phyloP scores from a whole-genome alignment of 2,329 filamentous ascomycete genomes.

The Ambrosiella cleistominuta region DNA sequence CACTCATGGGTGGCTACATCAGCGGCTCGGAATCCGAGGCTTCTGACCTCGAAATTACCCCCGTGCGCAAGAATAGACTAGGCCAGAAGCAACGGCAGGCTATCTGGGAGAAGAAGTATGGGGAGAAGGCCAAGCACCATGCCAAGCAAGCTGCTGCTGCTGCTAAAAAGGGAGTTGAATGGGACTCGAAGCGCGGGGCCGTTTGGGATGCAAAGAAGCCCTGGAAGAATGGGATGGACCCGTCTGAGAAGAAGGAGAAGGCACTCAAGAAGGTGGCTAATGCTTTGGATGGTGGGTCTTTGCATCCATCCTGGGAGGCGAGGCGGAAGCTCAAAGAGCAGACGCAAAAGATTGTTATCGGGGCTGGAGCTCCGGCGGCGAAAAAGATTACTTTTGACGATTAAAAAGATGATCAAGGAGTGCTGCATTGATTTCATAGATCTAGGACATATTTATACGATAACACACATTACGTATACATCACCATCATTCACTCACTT shows the following conservation, averaged over 20 bases:
- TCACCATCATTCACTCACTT: too few relatives aligned
- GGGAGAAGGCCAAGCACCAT: slow-evolving; percentile 50
- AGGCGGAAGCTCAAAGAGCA: slow-evolving; percentile 42
- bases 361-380: slow-evolving; percentile 23
- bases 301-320: slow-evolving; percentile 51
- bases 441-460: neutral
- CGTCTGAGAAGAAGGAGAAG: slow-evolving; percentile 14
- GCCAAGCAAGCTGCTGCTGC: slow-evolving; percentile 20
- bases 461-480: neutral
- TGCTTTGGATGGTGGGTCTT: slow-evolving; percentile 29
- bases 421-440: too few relatives aligned
- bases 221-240: slow-evolving; percentile 35
- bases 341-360: slow-evolving; percentile 33
- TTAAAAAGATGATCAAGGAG: slow-evolving; percentile 1
- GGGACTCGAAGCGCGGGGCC: slow-evolving; percentile 40
- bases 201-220: slow-evolving; percentile 28
- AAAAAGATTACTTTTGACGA: slow-evolving; percentile 39
- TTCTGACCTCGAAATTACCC: slow-evolving; percentile 47
- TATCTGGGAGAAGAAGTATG: slow-evolving; percentile 68
- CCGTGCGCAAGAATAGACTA: slow-evolving; percentile 51
- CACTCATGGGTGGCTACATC: slow-evolving; percentile 63
- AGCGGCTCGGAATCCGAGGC: slow-evolving; percentile 51
- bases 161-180: slow-evolving; percentile 27
- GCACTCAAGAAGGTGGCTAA: slow-evolving; percentile 22
- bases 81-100: slow-evolving; percentile 64